Evolutionary conservation across 2,329 filamentous ascomycete genomes (phyloP).

Genomic region (Drechslerella coelobrocha): DNA sequence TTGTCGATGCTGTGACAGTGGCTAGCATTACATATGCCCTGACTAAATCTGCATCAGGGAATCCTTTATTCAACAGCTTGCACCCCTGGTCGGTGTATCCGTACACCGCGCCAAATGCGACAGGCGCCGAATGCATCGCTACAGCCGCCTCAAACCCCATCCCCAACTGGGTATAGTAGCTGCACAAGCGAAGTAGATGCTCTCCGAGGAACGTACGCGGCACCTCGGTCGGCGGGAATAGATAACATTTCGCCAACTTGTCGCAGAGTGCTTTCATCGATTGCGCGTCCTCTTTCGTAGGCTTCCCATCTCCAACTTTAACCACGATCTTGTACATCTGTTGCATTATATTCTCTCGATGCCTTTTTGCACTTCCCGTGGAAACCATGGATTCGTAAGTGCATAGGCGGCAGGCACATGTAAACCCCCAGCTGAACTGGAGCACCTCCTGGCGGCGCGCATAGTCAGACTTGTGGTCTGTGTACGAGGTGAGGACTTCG

Average conservation of each 20-base stretch:
- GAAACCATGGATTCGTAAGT: conserved; percentile 1
- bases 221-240: conserved; percentile 1
- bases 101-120: conserved; percentile 18
- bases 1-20: background rate
- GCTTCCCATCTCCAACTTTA: background rate
- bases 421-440: conserved; percentile 25
- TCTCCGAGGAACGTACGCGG: conserved; percentile 16
- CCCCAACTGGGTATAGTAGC: conserved; percentile 1
- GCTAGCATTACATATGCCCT: conserved; percentile 26
- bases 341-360: background rate
- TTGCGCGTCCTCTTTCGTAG: conserved; percentile 1
- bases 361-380: too few species aligned
- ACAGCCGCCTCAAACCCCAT: conserved; percentile 3
- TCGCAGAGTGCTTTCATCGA: background rate
- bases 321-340: conserved; percentile 10
- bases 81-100: background rate
- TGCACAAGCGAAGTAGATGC: conserved; percentile 17
- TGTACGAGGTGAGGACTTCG: conserved; percentile 33
- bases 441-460: conserved; percentile 2
- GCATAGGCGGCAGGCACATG: conserved; percentile 24
- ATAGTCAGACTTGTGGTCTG: background rate
- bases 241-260: conserved; percentile 12
- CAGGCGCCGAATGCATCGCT: conserved; percentile 7
- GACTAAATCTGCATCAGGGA: conserved; percentile 20
- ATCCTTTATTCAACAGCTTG: conserved; percentile 17